Conservation (phyloP, 805 yeast species). For the Ogataea siamensis region DNA sequence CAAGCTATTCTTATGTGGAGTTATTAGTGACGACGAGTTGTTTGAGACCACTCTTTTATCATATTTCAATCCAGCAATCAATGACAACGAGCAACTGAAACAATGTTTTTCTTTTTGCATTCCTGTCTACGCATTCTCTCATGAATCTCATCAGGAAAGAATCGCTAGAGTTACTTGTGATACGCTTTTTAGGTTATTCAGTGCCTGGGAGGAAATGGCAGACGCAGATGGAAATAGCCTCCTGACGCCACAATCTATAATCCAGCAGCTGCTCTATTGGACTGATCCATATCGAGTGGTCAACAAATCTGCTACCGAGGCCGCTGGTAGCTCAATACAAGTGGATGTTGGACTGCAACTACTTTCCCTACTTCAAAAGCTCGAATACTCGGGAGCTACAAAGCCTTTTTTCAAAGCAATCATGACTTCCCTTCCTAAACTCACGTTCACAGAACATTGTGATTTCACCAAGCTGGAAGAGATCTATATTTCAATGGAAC, state of each 20-base stretch:
- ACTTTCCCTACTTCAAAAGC: conserved; percentile 45
- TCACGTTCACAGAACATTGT: conserved; percentile 39
- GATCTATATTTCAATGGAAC: conserved; percentile 22
- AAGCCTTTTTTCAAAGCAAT: conserved; percentile 54
- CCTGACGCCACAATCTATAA: conserved; percentile 48
- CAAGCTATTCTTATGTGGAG: conserved; percentile 75
- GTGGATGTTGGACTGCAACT: conserved; percentile 54
- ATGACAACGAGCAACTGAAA: conserved; percentile 60
- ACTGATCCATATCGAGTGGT: conserved; percentile 74
- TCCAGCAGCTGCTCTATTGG: conserved; percentile 79
- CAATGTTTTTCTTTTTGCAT: conserved; percentile 85
- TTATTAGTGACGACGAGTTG: conserved; percentile 66
- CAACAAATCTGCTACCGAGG: conserved; percentile 41
- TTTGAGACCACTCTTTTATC: conserved; percentile 68
- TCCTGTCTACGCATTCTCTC: conserved; percentile 84
- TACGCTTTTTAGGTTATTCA: conserved; percentile 57
- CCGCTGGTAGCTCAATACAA: conserved; percentile 48
- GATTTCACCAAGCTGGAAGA: conserved; percentile 24
- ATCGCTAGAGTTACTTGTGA: conserved; percentile 65
- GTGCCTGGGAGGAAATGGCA: conserved; percentile 38
- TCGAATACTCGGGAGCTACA: conserved; percentile 50
- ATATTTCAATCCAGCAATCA: conserved; percentile 70
- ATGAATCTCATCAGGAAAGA: conserved; percentile 64
- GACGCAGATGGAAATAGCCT: conserved; percentile 31
- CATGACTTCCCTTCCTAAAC: conserved; percentile 47